These are phyloP conservation scores for Suhomyces panamericanus DNA, from an alignment of 1,139 yeast genomes.

Conservation along the genomic window DNA sequence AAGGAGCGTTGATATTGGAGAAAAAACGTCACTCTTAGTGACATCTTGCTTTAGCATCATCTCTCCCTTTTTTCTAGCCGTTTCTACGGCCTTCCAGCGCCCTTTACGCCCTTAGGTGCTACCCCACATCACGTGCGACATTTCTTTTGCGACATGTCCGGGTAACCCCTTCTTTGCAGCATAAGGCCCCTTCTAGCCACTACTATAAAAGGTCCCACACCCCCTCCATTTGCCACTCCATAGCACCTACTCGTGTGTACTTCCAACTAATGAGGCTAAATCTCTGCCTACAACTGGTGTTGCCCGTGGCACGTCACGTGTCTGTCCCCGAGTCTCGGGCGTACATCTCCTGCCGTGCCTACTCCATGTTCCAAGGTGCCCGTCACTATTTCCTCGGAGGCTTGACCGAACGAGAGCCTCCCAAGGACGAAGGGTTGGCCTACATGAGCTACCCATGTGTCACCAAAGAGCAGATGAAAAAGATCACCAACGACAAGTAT, in stretches of 20 bases:
- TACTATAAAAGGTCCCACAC: too few species aligned
- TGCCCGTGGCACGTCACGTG: background rate
- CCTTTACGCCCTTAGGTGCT: background rate
- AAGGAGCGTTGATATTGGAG: too few species aligned
- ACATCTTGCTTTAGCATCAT: too few species aligned
- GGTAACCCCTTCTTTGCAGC: conserved; percentile 1
- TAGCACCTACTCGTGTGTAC: background rate
- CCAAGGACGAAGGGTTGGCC: conserved; percentile 32
- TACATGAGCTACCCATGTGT: conserved; percentile 45
- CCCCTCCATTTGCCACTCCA: background rate
- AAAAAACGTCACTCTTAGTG: too few species aligned
- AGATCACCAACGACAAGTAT: conserved; percentile 39
- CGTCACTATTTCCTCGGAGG: conserved; percentile 30
- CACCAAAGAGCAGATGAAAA: conserved; percentile 42
- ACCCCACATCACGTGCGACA: background rate
- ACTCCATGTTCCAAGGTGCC: conserved; percentile 25
- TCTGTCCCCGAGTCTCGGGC: background rate
- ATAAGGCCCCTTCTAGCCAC: background rate
- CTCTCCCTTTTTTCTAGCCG: too few species aligned
- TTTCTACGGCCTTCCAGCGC: background rate
- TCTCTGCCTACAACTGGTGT: background rate
- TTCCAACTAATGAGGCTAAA: background rate
- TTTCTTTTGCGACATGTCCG: background rate
- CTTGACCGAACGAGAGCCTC: conserved; percentile 17
- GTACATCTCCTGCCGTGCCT: background rate